Evolutionary conservation across 2,329 filamentous ascomycete genomes (phyloP).

Genomic region (Rhynchosporium secalis): DNA sequence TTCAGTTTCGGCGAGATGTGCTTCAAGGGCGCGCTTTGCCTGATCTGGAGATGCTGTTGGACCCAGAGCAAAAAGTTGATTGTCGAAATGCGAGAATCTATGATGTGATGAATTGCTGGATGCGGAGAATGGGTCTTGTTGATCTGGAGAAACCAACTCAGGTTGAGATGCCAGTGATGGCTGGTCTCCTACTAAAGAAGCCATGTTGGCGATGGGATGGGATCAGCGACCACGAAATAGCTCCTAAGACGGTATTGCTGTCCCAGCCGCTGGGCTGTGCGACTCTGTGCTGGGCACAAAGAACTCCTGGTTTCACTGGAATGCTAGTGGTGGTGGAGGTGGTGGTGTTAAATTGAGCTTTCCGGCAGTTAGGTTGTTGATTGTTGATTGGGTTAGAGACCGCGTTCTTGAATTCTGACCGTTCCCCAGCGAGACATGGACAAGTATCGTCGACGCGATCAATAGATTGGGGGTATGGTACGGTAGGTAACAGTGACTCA

Average conservation of each 20-base stretch:
- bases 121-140: constrained; percentile 54
- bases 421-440: constrained; percentile 13
- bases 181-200: constrained; percentile 34
- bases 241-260: constrained; percentile 2
- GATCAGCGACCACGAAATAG: constrained; percentile 14
- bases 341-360: background rate
- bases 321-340: constrained; percentile 22
- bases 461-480: constrained; percentile 6
- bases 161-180: constrained; percentile 30
- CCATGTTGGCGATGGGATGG: constrained; percentile 43
- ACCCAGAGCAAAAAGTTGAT: constrained; percentile 74
- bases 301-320: constrained; percentile 23
- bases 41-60: constrained; percentile 79
- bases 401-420: constrained; percentile 20
- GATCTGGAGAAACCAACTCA: constrained; percentile 26
- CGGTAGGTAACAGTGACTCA: background rate
- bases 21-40: constrained; percentile 83
- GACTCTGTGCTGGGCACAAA: constrained; percentile 21
- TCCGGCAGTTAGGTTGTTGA: too few relatives aligned
- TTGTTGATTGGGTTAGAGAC: constrained; percentile 25
- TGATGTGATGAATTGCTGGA: constrained; percentile 60
- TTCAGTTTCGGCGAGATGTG: constrained; percentile 90
- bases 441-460: constrained; percentile 15
- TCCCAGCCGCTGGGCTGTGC: constrained; percentile 14
- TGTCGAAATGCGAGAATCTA: constrained; percentile 82